A percentile compares a stretch with the other conserved stretches of the same genome.
Evolutionary conservation across 176 grass and related monocot species (phyloP).

Genomic region (Triticum urartu): DNA sequence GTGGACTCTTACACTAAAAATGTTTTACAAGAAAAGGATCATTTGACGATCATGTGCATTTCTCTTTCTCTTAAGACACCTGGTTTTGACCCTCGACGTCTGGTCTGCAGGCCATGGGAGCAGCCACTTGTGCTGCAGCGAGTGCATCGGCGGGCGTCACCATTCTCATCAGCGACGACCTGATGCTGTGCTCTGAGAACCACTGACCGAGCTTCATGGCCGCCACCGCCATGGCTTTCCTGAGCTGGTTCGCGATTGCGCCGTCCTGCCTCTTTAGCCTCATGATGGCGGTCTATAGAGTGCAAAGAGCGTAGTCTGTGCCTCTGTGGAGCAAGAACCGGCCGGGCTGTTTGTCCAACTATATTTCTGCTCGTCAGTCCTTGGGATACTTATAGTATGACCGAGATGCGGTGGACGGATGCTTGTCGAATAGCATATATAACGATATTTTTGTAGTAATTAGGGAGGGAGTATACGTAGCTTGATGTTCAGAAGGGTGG

Average conservation of each 20-base stretch:
- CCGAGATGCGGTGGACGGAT: too few relatives aligned
- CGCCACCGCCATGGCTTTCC: constrained; percentile 73
- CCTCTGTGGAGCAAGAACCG: background rate
- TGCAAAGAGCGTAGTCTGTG: background rate
- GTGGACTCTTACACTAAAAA: background rate
- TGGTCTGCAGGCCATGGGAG: constrained; percentile 63
- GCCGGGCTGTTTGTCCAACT: background rate
- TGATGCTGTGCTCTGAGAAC: constrained; percentile 65
- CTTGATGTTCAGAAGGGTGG: background rate
- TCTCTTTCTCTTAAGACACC: too few relatives aligned
- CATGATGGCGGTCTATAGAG: constrained; percentile 60
- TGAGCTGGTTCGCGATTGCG: constrained; percentile 75
- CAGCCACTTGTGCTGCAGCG: constrained; percentile 63
- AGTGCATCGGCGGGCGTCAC: constrained; percentile 63
- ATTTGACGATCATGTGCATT: background rate
- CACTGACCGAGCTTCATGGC: constrained; percentile 75
- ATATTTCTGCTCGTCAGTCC: background rate
- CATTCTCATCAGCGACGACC: constrained; percentile 73
- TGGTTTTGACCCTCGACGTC: too few relatives aligned
- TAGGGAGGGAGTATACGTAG: background rate
- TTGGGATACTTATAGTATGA: background rate
- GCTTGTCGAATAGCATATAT: constrained; percentile 5
- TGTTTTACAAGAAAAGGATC: background rate
- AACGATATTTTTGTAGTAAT: constrained; percentile 13
- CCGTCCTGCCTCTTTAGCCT: constrained; percentile 78